These are phyloP conservation scores for Aristolochia californica DNA, from an alignment of 164 flowering plant genomes.

Conservation along the genomic window DNA sequence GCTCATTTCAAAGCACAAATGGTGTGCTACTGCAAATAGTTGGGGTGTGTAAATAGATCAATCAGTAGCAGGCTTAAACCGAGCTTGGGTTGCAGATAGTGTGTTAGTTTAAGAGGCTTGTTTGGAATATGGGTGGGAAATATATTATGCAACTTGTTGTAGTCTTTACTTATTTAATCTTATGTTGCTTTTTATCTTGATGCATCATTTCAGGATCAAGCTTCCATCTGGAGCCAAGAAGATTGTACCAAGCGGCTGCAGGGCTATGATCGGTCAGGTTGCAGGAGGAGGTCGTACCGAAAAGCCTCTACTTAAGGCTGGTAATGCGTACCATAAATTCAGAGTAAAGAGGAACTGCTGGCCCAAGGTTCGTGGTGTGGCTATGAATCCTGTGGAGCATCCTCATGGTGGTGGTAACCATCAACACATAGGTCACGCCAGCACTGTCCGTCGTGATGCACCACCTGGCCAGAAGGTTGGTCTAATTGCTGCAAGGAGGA, in stretches of 20 bases:
- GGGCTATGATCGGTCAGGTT: conserved; percentile 17
- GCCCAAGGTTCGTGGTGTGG: conserved; percentile 20
- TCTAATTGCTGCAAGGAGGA: conserved; percentile 18
- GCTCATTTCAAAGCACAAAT: no score
- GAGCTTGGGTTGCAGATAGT: no score
- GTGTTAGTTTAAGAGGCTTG: no score
- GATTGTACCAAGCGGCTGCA: conserved; percentile 21
- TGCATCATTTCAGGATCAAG: conserved; percentile 7
- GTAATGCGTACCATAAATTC: conserved; percentile 16
- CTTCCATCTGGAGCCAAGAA: conserved; percentile 31
- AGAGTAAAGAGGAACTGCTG: conserved; percentile 18
- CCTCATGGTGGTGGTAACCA: conserved; percentile 18
- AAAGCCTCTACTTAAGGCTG: conserved; percentile 16
- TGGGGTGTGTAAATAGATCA: no score
- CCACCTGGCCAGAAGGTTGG: conserved; percentile 18
- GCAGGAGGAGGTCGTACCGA: conserved; percentile 18
- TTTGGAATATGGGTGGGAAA: no score
- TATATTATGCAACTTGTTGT: no score
- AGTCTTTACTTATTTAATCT: no score
- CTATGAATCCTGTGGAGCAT: conserved; percentile 18
- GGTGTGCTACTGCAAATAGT: no score
- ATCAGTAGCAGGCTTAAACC: no score
- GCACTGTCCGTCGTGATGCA: conserved; percentile 15
- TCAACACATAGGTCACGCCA: conserved; percentile 48
- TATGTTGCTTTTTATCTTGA: no score